Evolutionary conservation across 2,329 filamentous ascomycete species (phyloP), one percentile per base, ranked within the genome.

Genomic region (Alternaria novae-zelandiae): DNA sequence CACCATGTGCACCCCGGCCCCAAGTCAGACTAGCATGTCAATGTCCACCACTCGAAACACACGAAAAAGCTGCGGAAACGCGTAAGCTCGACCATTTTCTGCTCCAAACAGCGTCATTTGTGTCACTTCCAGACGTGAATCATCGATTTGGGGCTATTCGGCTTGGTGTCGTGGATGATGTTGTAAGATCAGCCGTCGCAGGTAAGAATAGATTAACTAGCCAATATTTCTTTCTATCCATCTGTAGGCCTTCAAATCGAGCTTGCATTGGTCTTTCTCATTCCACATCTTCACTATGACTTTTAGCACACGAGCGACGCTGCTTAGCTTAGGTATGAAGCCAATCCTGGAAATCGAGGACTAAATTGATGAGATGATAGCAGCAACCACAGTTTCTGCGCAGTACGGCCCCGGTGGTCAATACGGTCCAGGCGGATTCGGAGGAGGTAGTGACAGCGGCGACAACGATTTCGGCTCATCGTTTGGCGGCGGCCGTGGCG

Each of bases 41-140:
- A 55, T 60, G 28, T 61, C 58, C 63, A 65, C 68, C 68, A 72
- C 66, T 72, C 61, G 44, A 50, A 64, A 66, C 59, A 65, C 63
- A 66, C 59, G 54, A 43, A 63, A 64, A 30, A 41, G 36, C 46
- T 64, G 54, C 51, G 36, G 63, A 60, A 64, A 76, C 74, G 69
- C 74, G 73, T 75, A 73, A 73, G 67, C 64, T 58, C 49, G 58
- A 55, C 41, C 30, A 65, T 64, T 32, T 58, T 47, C 17, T 59
- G 62, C 62, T 65, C 30, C 53, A 50, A 28, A 56, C 45, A 58
- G 43, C 65, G 60, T 70, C 63, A 66, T 63, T 63, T 61, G 57
- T 63, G 64, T 67, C 66, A 65, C 61, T 49, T 49, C 54, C 26
- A 60, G 62, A 50, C 54, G 56, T 61, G 44, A 43, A 47, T 26